Evolutionary conservation across 352 stramenopile species (phyloP).

Genomic region (Halophytophthora polymorphica): DNA sequence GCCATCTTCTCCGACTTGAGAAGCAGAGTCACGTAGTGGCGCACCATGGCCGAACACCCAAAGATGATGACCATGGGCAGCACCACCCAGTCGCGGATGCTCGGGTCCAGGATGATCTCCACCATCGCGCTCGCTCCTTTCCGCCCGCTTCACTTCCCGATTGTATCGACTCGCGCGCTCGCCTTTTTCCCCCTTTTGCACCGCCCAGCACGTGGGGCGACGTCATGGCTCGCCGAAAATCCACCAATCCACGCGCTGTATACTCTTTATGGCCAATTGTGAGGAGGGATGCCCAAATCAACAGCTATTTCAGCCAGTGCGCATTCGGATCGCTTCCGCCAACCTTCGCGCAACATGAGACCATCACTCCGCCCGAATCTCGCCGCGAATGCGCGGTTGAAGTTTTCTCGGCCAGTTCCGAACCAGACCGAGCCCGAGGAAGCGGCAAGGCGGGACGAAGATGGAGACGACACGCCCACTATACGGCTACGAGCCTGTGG

Average conservation of each 20-base stretch:
- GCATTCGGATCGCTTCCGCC: slow-evolving; percentile 1
- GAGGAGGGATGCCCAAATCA: no score
- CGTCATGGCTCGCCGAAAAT: no score
- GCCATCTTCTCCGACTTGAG: slow-evolving; percentile 84
- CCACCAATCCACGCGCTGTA: no score
- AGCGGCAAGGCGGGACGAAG: slow-evolving; percentile 2
- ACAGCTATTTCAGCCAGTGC: no score
- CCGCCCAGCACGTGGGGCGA: no score
- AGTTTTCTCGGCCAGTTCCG: slow-evolving; percentile 11
- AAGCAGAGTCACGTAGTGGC: slow-evolving; percentile 83
- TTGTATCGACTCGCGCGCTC: background rate
- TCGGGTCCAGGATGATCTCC: slow-evolving; percentile 91
- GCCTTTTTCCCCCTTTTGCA: slow-evolving; percentile 1
- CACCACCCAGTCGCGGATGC: slow-evolving; percentile 95
- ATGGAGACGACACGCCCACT: background rate
- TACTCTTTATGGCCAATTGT: no score
- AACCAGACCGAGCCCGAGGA: slow-evolving; percentile 5
- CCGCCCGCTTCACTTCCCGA: background rate
- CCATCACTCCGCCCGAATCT: background rate
- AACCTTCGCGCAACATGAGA: slow-evolving; percentile 3
- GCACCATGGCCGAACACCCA: slow-evolving; percentile 79
- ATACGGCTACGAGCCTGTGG: slow-evolving; percentile 1
- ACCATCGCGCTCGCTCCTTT: slow-evolving; percentile 42
- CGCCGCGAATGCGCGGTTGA: slow-evolving; percentile 10
- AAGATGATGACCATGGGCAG: slow-evolving; percentile 97